A percentile compares a stretch with the other conserved stretches of the same genome.
Evolutionary conservation across 306 rosid genomes (phyloP).

Genomic region (Oxytropis ochrocephala): DNA sequence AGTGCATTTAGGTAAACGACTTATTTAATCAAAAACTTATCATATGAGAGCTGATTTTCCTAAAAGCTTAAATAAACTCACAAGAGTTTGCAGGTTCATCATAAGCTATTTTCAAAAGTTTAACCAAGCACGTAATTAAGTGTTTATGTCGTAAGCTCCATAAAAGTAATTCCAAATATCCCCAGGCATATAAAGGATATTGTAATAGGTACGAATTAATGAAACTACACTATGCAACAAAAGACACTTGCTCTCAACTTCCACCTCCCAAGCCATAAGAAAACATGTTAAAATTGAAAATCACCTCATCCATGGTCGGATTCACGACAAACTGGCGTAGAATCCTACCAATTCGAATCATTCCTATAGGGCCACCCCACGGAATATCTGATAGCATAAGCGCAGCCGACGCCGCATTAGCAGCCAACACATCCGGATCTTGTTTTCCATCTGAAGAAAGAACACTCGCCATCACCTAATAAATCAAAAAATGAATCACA

Average conservation of each 20-base stretch:
- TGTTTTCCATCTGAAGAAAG: constrained; percentile 87
- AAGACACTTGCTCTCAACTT: background rate
- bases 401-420: constrained; percentile 90
- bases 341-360: constrained; percentile 85
- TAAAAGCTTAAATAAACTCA: background rate
- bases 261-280: background rate
- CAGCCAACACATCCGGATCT: constrained; percentile 90
- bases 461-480: constrained; percentile 80
- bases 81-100: background rate
- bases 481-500: background rate
- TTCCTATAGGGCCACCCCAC: constrained; percentile 95
- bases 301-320: constrained; percentile 93
- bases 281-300: constrained; percentile 6
- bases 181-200: background rate
- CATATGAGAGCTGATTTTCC: background rate
- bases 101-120: background rate
- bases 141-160: background rate
- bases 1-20: background rate
- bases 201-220: background rate
- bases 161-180: background rate
- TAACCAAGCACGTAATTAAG: background rate
- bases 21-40: background rate
- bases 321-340: constrained; percentile 70
- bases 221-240: background rate
- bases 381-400: constrained; percentile 98